Base-by-base conservation (phyloP, 2,329 filamentous ascomycete genomes). In the Aspergillus calidoustus region DNA sequence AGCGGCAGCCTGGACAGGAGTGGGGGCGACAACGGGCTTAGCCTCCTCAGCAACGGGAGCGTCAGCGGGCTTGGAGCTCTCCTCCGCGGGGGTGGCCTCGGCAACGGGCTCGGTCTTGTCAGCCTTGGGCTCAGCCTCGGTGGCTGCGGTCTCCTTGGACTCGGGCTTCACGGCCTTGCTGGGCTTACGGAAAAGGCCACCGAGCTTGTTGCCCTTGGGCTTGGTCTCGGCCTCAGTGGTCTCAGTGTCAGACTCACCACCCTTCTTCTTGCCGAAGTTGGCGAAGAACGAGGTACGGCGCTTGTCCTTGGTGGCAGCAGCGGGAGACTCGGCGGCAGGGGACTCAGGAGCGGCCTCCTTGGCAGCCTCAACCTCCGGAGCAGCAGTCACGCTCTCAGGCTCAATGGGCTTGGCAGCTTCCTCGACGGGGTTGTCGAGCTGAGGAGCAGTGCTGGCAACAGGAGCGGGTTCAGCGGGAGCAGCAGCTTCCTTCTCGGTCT, bases 211-310 rank as follows among this genome's bases (percentile, higher is more conserved):
- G 64, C 67, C 64, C 72, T 77, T 76, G 69, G 76, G 69, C 75
- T 81, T 81, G 62, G 74, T 66, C 69, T 81, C 80, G 47, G 73
- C 77, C 64, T 84, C 82, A 43, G 78, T 75, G 65, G 74, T 78
- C 66, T 81, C 79, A 63, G 77, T 75, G 69, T 83, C 82, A 11
- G 77, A 75, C n/a, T 79, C 76, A 65, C 83, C 76, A 65, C 83
- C 72, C 73, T 82, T 83, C 77, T 81, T 81, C 74, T 80, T 76
- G 62, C 81, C 80, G 61, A 85, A 80, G 74, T 79, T 82, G 67
- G 81, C 81, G 73, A 86, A 86, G 73, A 81, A 80, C 70, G 83
- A 86, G 70, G 79, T 81, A 72, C 79, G 81, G 67, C 80, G 82
- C 76, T 82, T 81, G 65, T 80, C 77, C 72, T 81, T 80, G 62